A percentile compares a stretch with the other conserved stretches of the same genome.
Conservation (phyloP, 352 stramenopile genomes). For the Hyaloperonospora brassicae region DNA sequence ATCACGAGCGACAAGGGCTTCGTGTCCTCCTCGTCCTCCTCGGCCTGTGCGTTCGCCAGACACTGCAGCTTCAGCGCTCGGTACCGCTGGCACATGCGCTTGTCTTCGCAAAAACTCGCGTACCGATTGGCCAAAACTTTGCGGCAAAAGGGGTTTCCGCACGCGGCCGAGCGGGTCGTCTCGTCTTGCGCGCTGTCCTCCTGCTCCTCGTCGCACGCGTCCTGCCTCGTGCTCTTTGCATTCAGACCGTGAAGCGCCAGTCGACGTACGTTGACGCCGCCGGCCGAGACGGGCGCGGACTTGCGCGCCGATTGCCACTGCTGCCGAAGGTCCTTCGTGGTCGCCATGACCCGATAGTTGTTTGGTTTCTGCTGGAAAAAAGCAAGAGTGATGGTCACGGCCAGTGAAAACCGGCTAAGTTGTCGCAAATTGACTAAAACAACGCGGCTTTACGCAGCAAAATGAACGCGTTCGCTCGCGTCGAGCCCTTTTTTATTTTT, state of each 20-base stretch:
- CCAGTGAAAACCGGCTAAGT: too few species aligned
- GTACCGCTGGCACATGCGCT: slow-evolving; percentile 44
- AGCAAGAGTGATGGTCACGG: neutral
- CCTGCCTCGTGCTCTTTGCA: neutral
- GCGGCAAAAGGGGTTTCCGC: slow-evolving; percentile 53
- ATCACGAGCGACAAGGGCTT: slow-evolving; percentile 5
- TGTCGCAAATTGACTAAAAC: too few species aligned
- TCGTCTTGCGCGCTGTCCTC: slow-evolving; percentile 1
- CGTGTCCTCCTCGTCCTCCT: slow-evolving; percentile 17
- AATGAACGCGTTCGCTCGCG: too few species aligned
- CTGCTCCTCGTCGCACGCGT: slow-evolving; percentile 2
- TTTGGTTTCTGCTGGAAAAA: slow-evolving; percentile 3
- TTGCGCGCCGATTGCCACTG: slow-evolving; percentile 21
- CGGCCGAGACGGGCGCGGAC: slow-evolving; percentile 15
- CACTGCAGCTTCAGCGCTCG: slow-evolving; percentile 48
- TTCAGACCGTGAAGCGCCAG: slow-evolving; percentile 7
- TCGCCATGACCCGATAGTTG: slow-evolving; percentile 12
- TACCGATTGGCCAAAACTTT: slow-evolving; percentile 31
- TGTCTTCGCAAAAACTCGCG: slow-evolving; percentile 40
- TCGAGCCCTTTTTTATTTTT: too few species aligned
- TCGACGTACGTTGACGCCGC: slow-evolving; percentile 15
- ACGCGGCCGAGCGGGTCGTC: slow-evolving; percentile 13
- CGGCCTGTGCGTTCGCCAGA: slow-evolving; percentile 18
- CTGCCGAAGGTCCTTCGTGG: slow-evolving; percentile 5
- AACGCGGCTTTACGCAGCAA: too few species aligned